Percentiles rank a stretch among this genome's conserved stretches.
These are phyloP conservation scores for Saturnispora gosingensis DNA, from an alignment of 805 yeast species.

Conservation along the genomic window DNA sequence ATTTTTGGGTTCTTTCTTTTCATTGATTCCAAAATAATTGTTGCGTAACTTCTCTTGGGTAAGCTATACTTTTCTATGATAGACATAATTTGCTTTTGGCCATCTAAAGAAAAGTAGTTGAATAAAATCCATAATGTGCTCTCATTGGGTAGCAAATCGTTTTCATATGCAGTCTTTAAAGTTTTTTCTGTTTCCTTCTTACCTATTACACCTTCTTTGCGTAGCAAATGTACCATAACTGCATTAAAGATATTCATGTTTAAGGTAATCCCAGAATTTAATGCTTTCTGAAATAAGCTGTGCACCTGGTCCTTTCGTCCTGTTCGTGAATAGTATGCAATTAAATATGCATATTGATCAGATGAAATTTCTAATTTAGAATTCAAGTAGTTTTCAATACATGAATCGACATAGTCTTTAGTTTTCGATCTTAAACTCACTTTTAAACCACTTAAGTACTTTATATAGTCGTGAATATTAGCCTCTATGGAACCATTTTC, in stretches of 20 bases:
- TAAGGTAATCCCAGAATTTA: neutral
- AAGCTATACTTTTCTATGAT: neutral
- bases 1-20: neutral
- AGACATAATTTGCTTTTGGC: neutral
- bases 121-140: neutral
- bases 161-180: neutral
- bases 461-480: neutral
- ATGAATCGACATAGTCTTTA: neutral
- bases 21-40: neutral
- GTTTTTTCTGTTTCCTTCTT: neutral
- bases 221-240: neutral
- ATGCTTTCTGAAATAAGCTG: neutral
- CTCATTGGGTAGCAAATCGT: neutral
- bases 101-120: neutral
- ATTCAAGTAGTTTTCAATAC: neutral
- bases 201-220: neutral
- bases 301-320: neutral
- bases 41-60: neutral
- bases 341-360: neutral
- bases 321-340: neutral
- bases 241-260: neutral
- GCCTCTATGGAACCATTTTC: neutral
- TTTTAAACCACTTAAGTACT: neutral
- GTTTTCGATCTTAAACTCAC: neutral
- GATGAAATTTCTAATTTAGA: neutral